Conservation (phyloP, 768 basidiomycete genomes). For the Lentinula raphanica region DNA sequence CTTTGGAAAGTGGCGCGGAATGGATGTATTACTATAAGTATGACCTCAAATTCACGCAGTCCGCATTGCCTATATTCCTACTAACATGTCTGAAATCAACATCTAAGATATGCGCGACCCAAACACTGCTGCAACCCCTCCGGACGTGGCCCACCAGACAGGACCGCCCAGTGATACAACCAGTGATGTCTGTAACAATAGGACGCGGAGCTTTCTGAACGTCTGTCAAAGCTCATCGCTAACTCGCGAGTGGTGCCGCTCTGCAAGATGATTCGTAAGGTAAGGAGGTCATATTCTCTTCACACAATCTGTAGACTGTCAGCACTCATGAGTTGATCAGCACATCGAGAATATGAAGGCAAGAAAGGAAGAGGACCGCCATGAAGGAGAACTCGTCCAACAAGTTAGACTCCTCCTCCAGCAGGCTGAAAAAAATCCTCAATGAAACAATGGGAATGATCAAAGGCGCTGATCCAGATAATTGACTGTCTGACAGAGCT, state of each 20-base stretch:
- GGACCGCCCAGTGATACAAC: conserved; percentile 2
- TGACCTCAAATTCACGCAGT: neutral
- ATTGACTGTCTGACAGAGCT: conserved; percentile 27
- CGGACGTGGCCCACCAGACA: neutral
- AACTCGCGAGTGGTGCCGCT: conserved; percentile 25
- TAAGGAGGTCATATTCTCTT: conserved; percentile 28
- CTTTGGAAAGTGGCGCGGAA: neutral
- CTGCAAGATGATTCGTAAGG: conserved; percentile 32
- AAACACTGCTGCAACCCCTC: neutral
- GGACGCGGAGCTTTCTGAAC: conserved; percentile 26
- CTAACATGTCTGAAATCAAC: conserved; percentile 6
- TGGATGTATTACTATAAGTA: neutral
- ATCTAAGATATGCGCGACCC: conserved; percentile 1
- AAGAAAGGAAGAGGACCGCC: conserved; percentile 30
- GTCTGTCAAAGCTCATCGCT: conserved; percentile 29
- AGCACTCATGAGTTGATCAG: conserved; percentile 10
- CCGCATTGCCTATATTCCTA: neutral
- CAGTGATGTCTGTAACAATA: conserved; percentile 16
- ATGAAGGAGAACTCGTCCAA: conserved; percentile 29
- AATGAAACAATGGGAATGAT: conserved; percentile 33
- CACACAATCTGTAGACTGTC: conserved; percentile 2
- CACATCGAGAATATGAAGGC: conserved; percentile 30
- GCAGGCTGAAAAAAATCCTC: conserved; percentile 32
- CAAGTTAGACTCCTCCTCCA: conserved; percentile 30
- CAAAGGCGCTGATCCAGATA: conserved; percentile 32